These are phyloP conservation scores for Sonneratia alba DNA, from an alignment of 345 rosid genomes.

Conservation along the genomic window DNA sequence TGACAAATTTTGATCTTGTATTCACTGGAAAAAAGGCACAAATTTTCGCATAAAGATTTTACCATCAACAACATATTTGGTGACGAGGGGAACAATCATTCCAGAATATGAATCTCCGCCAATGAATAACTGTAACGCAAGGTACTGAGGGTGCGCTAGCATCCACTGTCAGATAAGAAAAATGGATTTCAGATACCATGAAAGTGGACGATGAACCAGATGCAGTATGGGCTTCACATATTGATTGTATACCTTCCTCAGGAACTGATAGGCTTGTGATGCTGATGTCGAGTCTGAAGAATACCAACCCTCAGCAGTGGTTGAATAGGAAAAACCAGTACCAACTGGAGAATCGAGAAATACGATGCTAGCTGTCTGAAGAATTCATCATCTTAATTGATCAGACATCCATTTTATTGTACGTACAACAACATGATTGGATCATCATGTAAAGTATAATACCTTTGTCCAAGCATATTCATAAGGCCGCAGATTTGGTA, in stretches of 20 bases:
- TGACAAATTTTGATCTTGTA: not conserved
- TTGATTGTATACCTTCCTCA: constrained; percentile 4
- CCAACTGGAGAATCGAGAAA: constrained; percentile 13
- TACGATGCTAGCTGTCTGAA: constrained; percentile 4
- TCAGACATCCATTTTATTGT: not conserved
- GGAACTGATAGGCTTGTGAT: constrained; percentile 6
- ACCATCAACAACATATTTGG: constrained; percentile 25
- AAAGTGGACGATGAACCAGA: not conserved
- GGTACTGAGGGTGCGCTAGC: constrained; percentile 23
- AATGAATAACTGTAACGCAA: constrained; percentile 14
- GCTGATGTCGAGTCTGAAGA: constrained; percentile 2
- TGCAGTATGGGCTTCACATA: no score
- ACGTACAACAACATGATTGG: not conserved
- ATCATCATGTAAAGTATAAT: not conserved
- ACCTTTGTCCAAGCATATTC: constrained; percentile 20
- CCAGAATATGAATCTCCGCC: constrained; percentile 39
- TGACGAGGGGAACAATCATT: constrained; percentile 15
- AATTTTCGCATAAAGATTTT: not conserved
- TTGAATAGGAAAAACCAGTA: constrained; percentile 10
- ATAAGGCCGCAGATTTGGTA: constrained; percentile 10
- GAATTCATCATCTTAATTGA: not conserved
- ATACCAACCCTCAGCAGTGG: not conserved
- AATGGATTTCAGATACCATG: not conserved
- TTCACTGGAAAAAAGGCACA: not conserved
- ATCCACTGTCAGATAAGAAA: constrained; percentile 19